These are phyloP conservation scores for Claviceps purpurea DNA, from an alignment of 2,329 filamentous ascomycete species.

Conservation along the genomic window DNA sequence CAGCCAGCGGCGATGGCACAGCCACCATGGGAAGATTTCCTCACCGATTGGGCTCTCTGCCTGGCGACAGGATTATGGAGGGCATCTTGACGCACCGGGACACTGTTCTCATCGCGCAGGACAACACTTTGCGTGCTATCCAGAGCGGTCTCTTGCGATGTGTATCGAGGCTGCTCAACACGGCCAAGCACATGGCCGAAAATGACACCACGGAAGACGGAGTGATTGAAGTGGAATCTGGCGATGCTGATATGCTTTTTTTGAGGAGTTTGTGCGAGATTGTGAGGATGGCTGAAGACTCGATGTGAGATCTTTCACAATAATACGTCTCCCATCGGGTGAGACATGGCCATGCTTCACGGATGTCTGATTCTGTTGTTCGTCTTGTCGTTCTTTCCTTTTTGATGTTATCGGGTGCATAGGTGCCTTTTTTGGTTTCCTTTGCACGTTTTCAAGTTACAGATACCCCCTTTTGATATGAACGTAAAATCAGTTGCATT, in stretches of 20 bases:
- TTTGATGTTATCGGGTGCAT: no score
- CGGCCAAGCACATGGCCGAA: slow-evolving; percentile 26
- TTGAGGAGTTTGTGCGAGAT: slow-evolving; percentile 29
- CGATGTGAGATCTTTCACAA: not conserved
- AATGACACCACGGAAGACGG: slow-evolving; percentile 16
- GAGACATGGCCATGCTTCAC: not conserved
- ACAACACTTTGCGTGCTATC: slow-evolving; percentile 29
- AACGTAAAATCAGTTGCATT: no score
- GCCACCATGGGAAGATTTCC: slow-evolving; percentile 12
- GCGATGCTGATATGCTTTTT: slow-evolving; percentile 24
- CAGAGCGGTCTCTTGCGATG: slow-evolving; percentile 37
- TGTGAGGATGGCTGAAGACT: slow-evolving; percentile 25
- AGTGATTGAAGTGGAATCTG: slow-evolving; percentile 16
- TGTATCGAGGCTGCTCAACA: slow-evolving; percentile 36
- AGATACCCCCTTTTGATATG: not conserved
- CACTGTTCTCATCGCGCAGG: slow-evolving; percentile 12
- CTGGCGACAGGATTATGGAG: slow-evolving; percentile 15
- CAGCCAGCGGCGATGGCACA: slow-evolving; percentile 11
- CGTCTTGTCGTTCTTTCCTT: not conserved
- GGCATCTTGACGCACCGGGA: slow-evolving; percentile 11
- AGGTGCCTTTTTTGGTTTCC: not conserved
- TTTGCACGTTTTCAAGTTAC: not conserved
- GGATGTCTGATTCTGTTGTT: no score
- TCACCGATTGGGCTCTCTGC: slow-evolving; percentile 15
- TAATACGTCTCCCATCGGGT: not conserved